Evolutionary conservation across 768 basidiomycete species (phyloP).

Genomic region (Lepiota subincarnata): DNA sequence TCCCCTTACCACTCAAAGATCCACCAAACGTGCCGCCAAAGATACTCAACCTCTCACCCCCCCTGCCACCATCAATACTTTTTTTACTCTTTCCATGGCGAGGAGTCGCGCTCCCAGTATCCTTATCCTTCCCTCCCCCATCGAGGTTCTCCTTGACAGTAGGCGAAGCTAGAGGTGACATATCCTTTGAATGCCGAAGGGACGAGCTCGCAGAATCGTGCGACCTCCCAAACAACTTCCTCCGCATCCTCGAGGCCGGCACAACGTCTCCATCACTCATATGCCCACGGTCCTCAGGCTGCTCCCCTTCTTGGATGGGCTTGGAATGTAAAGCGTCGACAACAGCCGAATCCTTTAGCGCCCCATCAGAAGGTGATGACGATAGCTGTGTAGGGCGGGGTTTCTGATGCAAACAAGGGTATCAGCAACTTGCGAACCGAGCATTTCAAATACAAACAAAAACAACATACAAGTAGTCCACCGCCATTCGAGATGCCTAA

Average conservation of each 20-base stretch:
- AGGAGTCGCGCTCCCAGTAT: slow-evolving; percentile 26
- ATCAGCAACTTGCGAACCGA: not conserved
- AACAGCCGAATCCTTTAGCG: slow-evolving; percentile 39
- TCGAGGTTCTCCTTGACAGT: slow-evolving; percentile 13
- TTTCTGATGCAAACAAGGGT: slow-evolving; percentile 24
- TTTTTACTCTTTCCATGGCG: slow-evolving; percentile 46
- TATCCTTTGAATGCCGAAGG: slow-evolving; percentile 16
- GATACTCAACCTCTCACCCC: slow-evolving; percentile 69
- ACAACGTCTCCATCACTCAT: slow-evolving; percentile 64
- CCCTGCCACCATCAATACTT: slow-evolving; percentile 43
- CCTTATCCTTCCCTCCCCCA: slow-evolving; percentile 26
- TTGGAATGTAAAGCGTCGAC: slow-evolving; percentile 24
- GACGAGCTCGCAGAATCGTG: slow-evolving; percentile 34
- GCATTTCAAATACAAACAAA: not conserved
- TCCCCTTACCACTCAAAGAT: slow-evolving; percentile 50
- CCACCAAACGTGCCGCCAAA: slow-evolving; percentile 70
- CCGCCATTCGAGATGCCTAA: slow-evolving; percentile 5
- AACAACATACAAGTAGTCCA: slow-evolving; percentile 11
- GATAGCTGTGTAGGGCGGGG: slow-evolving; percentile 47
- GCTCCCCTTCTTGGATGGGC: slow-evolving; percentile 28
- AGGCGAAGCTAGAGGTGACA: slow-evolving; percentile 10
- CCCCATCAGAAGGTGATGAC: slow-evolving; percentile 61
- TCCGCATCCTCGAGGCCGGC: slow-evolving; percentile 37
- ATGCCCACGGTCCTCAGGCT: slow-evolving; percentile 48
- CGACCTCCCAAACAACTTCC: slow-evolving; percentile 60